Evolutionary conservation across 1,284 basidiomycete species (phyloP), one percentile per base, ranked within the genome.

Genomic region (Rhodotorula sp.): DNA sequence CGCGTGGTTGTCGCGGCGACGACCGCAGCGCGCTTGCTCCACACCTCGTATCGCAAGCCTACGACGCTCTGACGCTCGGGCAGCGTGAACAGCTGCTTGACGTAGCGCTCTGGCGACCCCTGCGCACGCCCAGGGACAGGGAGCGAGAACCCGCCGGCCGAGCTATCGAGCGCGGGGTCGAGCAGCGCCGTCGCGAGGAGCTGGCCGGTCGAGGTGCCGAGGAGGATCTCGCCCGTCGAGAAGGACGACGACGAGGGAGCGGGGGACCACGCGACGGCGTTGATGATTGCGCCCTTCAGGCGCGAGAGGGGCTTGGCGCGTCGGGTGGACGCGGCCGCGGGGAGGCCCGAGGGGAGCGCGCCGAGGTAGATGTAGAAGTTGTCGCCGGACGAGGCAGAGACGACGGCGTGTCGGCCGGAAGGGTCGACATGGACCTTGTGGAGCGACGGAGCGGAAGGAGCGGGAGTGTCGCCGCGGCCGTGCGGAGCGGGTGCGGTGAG

Each of bases 181-280:
- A 93, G 84, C 4, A 94, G 85, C 2, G 89, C 90, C 74, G 80
- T 79, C 27, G 96, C 93, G 76, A 93, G 90, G 46, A 97, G 88
- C 21, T 87, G 88, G 21, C 94, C 94, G 71, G 88, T 90, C 71
- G 89, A 84, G 0, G 90, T 91, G 23, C 96, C 97, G 64, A 99
- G 86, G n/a, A 99, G 85, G 70, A 96, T 88, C 81, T 94, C 92
- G 54, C 88, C 85, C 0, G 92, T 93, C 16, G 90, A 91, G 2
- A 88, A 89, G 19, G 87, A 85, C 75, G 88, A 85, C 1, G 87
- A 83, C 4, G 81, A 55, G 21, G 62, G 48, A 23, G 87, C 86
- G n/a, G 89, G 84, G 78, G 94, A 93, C 96, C 96, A 98, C 0
- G 92, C 92, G n/a, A 97, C 85, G 72, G 92, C 90, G 78, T 95